phyloP scores from a whole-genome alignment of 176 grass and related monocot genomes.

The Guadua angustifolia region DNA sequence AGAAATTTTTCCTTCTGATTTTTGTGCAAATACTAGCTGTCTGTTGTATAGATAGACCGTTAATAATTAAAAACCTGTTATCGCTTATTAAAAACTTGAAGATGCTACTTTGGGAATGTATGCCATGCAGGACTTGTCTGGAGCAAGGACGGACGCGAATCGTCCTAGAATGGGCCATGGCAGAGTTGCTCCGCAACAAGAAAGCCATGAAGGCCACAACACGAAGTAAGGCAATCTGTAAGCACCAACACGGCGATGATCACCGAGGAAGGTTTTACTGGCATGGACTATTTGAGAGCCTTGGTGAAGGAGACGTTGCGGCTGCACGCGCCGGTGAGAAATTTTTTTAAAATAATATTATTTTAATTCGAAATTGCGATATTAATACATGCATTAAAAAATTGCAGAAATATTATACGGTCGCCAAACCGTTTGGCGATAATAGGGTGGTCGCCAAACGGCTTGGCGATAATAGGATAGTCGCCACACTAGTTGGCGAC shows the following conservation, averaged over 20 bases:
- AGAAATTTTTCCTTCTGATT: too few relatives aligned
- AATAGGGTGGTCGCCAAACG: too few relatives aligned
- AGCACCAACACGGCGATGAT: neutral
- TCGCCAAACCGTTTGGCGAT: too few relatives aligned
- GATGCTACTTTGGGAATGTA: neutral
- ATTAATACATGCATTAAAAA: too few relatives aligned
- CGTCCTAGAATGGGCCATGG: conserved; percentile 18
- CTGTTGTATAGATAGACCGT: neutral
- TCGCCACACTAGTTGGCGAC: too few relatives aligned
- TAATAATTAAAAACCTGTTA: neutral
- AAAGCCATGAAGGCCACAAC: neutral
- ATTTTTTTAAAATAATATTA: too few relatives aligned
- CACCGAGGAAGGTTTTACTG: neutral
- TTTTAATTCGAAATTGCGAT: too few relatives aligned
- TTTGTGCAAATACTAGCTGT: neutral
- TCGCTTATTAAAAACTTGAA: neutral
- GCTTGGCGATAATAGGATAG: too few relatives aligned
- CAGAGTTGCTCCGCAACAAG: conserved; percentile 3
- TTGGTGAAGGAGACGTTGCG: neutral
- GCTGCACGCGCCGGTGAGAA: neutral
- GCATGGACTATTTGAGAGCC: neutral
- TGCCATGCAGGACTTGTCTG: neutral
- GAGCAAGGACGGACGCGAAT: neutral
- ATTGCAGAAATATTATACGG: too few relatives aligned
- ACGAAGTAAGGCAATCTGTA: neutral